phyloP scores from a whole-genome alignment of 2,329 filamentous ascomycete species.

The Alternaria triticimaculans region DNA sequence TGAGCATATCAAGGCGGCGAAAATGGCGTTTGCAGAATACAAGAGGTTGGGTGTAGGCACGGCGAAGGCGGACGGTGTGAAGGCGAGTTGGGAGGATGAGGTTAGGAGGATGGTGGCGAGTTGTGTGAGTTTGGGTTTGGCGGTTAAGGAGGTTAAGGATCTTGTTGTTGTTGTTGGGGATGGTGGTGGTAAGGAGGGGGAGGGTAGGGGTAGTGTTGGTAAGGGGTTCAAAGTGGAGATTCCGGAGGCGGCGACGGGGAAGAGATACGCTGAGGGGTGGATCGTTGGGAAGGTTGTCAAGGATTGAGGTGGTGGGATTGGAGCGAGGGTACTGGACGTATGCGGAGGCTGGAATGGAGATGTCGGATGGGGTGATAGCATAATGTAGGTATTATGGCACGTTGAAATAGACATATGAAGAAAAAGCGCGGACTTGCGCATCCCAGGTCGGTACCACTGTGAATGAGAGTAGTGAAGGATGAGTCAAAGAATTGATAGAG shows the following conservation, averaged over 20 bases:
- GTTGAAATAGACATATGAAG: too few relatives aligned
- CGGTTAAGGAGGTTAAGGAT: slow-evolving; percentile 31
- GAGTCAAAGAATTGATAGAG: too few relatives aligned
- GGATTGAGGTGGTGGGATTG: background rate
- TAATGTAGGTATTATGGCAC: too few relatives aligned
- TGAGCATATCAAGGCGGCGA: slow-evolving; percentile 40
- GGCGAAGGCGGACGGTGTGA: slow-evolving; percentile 46
- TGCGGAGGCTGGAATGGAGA: background rate
- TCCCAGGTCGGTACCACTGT: too few relatives aligned
- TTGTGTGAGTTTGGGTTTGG: slow-evolving; percentile 44
- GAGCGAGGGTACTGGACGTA: background rate
- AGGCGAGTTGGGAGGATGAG: slow-evolving; percentile 48
- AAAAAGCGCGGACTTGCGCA: too few relatives aligned
- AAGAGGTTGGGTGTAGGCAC: slow-evolving; percentile 47
- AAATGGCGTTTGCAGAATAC: slow-evolving; percentile 41
- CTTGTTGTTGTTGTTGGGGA: background rate
- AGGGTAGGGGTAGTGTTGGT: background rate
- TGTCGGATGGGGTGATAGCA: too few relatives aligned
- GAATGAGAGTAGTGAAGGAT: too few relatives aligned
- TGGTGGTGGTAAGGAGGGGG: background rate
- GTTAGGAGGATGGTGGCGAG: slow-evolving; percentile 38
- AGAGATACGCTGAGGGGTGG: slow-evolving; percentile 56
- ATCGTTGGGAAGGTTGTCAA: slow-evolving; percentile 52
- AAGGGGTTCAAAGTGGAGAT: slow-evolving; percentile 45
- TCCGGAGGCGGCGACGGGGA: slow-evolving; percentile 43